A percentile compares a stretch with the other conserved stretches of the same genome.
phyloP scores from a whole-genome alignment of 1,284 basidiomycete genomes.

The Uromyces viciae-fabae region DNA sequence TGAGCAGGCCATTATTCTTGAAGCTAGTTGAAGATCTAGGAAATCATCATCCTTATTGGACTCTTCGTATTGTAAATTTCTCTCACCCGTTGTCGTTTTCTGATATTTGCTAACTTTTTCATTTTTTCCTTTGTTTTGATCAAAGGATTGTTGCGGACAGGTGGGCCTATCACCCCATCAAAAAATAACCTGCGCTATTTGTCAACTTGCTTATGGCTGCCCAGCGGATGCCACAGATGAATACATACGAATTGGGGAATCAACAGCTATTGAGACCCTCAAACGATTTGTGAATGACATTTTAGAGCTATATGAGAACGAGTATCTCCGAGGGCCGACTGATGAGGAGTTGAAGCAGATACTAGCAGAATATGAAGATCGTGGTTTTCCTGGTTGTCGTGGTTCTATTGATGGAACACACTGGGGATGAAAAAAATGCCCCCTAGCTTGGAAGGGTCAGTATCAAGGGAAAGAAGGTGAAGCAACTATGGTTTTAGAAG shows the following conservation, averaged over 20 bases:
- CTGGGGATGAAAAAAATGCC: slow-evolving; percentile 6
- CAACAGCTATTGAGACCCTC: neutral
- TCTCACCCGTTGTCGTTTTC: too few relatives aligned
- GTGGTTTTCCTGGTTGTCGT: neutral
- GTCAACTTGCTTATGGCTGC: neutral
- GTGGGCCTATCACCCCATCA: neutral
- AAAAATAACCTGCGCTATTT: neutral
- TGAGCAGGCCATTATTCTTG: too few relatives aligned
- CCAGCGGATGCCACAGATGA: neutral
- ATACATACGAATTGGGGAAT: neutral
- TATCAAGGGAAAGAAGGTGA: slow-evolving; percentile 2
- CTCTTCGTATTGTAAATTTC: too few relatives aligned
- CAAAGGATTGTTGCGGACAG: neutral
- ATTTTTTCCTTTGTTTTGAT: neutral
- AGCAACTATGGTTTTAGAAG: neutral
- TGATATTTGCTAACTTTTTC: too few relatives aligned
- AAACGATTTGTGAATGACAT: neutral
- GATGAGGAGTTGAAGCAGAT: neutral
- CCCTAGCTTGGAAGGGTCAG: neutral
- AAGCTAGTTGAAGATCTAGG: too few relatives aligned
- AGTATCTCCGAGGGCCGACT: neutral
- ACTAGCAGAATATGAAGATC: neutral
- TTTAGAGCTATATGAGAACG: neutral
- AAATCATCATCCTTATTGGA: too few relatives aligned
- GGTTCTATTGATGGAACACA: neutral